phyloP scores from a whole-genome alignment of 169 alveolate genomes.

The Plasmodium vinckei region DNA sequence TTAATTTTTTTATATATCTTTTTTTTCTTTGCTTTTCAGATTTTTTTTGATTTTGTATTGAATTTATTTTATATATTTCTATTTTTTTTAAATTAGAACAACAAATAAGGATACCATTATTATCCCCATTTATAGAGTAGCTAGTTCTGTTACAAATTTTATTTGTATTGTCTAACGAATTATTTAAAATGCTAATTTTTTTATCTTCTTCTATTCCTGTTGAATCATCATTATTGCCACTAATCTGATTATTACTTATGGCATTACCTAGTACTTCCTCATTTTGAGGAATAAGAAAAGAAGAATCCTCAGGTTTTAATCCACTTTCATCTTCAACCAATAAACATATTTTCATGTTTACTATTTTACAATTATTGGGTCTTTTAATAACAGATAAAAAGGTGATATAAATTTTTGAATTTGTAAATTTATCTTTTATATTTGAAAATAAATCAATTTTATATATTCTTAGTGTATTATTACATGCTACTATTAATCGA shows the following conservation, averaged over 20 bases:
- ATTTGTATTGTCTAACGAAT: not conserved
- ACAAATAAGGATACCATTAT: slow-evolving; percentile 53
- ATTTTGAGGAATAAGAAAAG: not conserved
- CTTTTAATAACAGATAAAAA: slow-evolving; percentile 48
- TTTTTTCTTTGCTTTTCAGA: slow-evolving; percentile 69
- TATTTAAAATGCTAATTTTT: slow-evolving; percentile 7
- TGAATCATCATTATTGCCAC: not conserved
- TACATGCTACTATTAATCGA: slow-evolving; percentile 66
- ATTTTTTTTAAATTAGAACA: slow-evolving; percentile 63
- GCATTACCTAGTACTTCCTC: not conserved
- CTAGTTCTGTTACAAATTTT: slow-evolving; percentile 53
- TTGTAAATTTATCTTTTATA: slow-evolving; percentile 37
- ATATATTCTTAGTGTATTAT: slow-evolving; percentile 25
- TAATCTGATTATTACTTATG: not conserved
- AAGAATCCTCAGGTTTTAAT: not conserved
- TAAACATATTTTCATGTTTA: slow-evolving; percentile 50
- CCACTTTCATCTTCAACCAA: slow-evolving; percentile 10
- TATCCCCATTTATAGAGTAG: slow-evolving; percentile 56
- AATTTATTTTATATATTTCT: slow-evolving; percentile 72
- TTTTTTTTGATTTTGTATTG: slow-evolving; percentile 73
- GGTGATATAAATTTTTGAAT: slow-evolving; percentile 38
- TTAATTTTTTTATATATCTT: slow-evolving; percentile 69
- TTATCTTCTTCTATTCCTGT: not conserved
- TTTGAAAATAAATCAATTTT: slow-evolving; percentile 51
- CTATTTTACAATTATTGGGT: slow-evolving; percentile 7